These are phyloP conservation scores for Talaromyces rugulosus DNA, from an alignment of 2,329 filamentous ascomycete species.

Conservation along the genomic window DNA sequence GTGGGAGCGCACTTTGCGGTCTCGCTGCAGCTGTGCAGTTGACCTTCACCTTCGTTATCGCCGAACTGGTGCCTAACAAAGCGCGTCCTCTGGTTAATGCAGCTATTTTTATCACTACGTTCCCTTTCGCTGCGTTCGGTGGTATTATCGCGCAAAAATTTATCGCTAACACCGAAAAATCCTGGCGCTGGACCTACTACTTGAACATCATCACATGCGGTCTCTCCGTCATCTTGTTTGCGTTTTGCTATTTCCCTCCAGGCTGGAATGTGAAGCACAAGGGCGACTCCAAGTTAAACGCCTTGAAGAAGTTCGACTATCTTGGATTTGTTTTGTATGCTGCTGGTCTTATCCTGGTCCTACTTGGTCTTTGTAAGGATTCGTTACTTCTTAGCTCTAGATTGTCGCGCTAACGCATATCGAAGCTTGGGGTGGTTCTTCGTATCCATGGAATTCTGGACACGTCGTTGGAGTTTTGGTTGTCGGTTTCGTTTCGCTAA, in stretches of 20 bases:
- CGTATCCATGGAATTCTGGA: conserved; percentile 42
- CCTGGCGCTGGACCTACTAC: conserved; percentile 51
- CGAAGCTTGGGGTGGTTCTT: conserved; percentile 32
- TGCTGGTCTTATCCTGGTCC: conserved; percentile 38
- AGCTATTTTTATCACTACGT: conserved; percentile 29
- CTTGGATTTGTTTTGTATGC: conserved; percentile 43
- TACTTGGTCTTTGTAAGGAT: conserved; percentile 38
- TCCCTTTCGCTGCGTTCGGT: conserved; percentile 31
- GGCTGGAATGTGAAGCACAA: conserved; percentile 41
- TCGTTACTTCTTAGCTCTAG: neutral
- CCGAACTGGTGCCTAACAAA: conserved; percentile 38
- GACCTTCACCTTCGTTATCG: conserved; percentile 34
- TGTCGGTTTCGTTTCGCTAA: conserved; percentile 34
- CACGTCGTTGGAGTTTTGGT: conserved; percentile 35
- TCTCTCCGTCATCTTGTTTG: conserved; percentile 38
- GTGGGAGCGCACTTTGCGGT: conserved; percentile 34
- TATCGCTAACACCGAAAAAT: conserved; percentile 37
- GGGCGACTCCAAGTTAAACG: conserved; percentile 26
- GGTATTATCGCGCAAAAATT: conserved; percentile 46
- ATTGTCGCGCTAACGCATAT: neutral
- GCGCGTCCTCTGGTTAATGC: conserved; percentile 29
- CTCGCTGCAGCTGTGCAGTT: conserved; percentile 34
- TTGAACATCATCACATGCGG: conserved; percentile 43
- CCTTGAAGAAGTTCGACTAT: conserved; percentile 44
- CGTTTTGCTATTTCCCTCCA: conserved; percentile 47